These are phyloP conservation scores for Hemileccinum rubropunctum DNA, from an alignment of 768 basidiomycete species.

Conservation along the genomic window DNA sequence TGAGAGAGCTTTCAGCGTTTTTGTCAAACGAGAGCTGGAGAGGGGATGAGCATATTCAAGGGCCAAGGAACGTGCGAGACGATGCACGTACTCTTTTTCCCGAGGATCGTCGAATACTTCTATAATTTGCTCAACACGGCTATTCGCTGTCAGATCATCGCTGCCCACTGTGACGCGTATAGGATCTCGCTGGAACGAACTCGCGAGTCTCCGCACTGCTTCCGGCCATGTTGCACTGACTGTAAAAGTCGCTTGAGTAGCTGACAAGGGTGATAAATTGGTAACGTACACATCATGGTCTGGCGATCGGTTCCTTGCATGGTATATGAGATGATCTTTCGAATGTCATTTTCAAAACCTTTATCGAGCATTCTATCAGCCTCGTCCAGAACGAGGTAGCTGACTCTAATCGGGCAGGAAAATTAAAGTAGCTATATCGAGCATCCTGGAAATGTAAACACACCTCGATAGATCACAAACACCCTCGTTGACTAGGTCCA, in stretches of 20 bases:
- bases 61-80: background rate
- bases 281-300: conserved; percentile 87
- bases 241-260: conserved; percentile 25
- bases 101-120: conserved; percentile 86
- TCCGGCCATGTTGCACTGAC: conserved; percentile 99
- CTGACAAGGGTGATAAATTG: no score
- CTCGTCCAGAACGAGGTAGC: conserved; percentile 94
- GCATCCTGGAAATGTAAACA: conserved; percentile 25
- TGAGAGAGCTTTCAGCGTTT: conserved; percentile 50
- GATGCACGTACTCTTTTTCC: conserved; percentile 74
- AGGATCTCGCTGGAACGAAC: conserved; percentile 81
- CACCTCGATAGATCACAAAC: conserved; percentile 77
- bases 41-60: background rate
- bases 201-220: conserved; percentile 83
- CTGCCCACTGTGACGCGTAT: conserved; percentile 92
- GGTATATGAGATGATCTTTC: conserved; percentile 78
- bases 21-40: conserved; percentile 56
- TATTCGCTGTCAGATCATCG: conserved; percentile 93
- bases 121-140: conserved; percentile 87
- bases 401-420: conserved; percentile 50
- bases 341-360: conserved; percentile 97
- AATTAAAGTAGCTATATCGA: background rate
- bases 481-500: conserved; percentile 90
- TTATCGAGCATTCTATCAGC: conserved; percentile 98
- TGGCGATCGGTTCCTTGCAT: conserved; percentile 70